phyloP scores from a whole-genome alignment of 805 yeast genomes.

The Kazachstania psychrophila region DNA sequence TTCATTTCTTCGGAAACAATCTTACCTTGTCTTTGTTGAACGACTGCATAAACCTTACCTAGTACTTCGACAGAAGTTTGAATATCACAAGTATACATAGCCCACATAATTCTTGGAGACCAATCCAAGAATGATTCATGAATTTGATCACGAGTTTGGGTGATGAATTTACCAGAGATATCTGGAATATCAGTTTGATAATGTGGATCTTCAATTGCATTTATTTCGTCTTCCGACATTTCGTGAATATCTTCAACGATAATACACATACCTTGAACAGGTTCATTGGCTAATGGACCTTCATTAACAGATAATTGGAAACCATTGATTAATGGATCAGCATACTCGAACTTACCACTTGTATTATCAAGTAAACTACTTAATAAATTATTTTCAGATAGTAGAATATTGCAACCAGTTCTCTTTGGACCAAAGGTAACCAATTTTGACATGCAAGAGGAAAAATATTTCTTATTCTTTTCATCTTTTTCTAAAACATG shows the following conservation, averaged over 20 bases:
- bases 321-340: slow-evolving; percentile 66
- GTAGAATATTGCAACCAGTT: slow-evolving; percentile 62
- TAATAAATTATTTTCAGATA: slow-evolving; percentile 33
- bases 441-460: slow-evolving; percentile 33
- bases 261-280: slow-evolving; percentile 71
- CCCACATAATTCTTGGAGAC: slow-evolving; percentile 86
- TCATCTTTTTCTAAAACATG: slow-evolving; percentile 24
- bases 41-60: slow-evolving; percentile 92
- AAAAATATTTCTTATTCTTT: slow-evolving; percentile 23
- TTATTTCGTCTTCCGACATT: slow-evolving; percentile 25
- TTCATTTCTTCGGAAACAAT: slow-evolving; percentile 90
- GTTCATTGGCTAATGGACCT: slow-evolving; percentile 88
- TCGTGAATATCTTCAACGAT: slow-evolving; percentile 35
- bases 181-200: slow-evolving; percentile 34
- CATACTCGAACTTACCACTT: slow-evolving; percentile 33
- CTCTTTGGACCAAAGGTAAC: slow-evolving; percentile 71
- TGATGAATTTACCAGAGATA: slow-evolving; percentile 62
- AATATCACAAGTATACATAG: slow-evolving; percentile 88
- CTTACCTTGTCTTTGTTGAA: slow-evolving; percentile 78
- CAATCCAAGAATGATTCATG: slow-evolving; percentile 63
- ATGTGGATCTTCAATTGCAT: slow-evolving; percentile 14
- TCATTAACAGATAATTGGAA: slow-evolving; percentile 72
- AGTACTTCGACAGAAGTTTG: slow-evolving; percentile 91
- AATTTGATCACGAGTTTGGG: slow-evolving; percentile 63
- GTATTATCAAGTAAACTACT: slow-evolving; percentile 28